Evolutionary conservation across 495 filamentous ascomycete genomes (phyloP), one percentile per base, ranked within the genome.

Genomic region (Penicillium steckii): DNA sequence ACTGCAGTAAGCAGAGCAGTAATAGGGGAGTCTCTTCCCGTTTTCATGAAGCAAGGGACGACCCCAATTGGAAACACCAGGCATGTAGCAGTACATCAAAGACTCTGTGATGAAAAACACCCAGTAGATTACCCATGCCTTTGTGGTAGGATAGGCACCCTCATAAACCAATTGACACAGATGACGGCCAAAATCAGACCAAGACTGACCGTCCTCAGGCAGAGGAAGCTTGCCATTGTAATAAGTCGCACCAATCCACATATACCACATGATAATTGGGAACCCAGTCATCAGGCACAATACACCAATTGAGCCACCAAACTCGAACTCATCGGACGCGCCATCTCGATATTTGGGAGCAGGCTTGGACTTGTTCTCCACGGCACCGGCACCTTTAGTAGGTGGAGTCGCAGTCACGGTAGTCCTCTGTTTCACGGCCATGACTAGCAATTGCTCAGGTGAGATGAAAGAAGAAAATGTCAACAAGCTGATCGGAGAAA

Each of bases 161-260:
- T 83, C 85, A 68, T 87, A 87, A 40, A 85, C 81, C 51, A 95
- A 75, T 53, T 83, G 50, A 35, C 62, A 71, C 45, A 96, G 68
- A 50, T 90, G 84, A 46, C 66, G 50, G 37, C 79, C 71, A 60
- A 96, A 97, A 0, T 89, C 81, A 9, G 46, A 24, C 43, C 80
- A 74, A 49, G 73, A 78, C 71, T 96, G 77, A 21, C 76, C 82
- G 8, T 69, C 35, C 15, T 71, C 68, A 10, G 84, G 90, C 26
- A 73, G 63, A 10, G 93, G 94, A 13, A 93, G 72, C 50, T 86
- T 80, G 37, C 90, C 91, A 66, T 89, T 76, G 69, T 96, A 97
- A 70, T 90, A 90, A 8, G 84, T 90, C 8, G 91, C 87, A 19
- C 93, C 93, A 62, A 95, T 85, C 88, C 89, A 97, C 89, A 97